Evolutionary conservation across 805 yeast species (phyloP).

Genomic region (Brettanomyces naardenensis): DNA sequence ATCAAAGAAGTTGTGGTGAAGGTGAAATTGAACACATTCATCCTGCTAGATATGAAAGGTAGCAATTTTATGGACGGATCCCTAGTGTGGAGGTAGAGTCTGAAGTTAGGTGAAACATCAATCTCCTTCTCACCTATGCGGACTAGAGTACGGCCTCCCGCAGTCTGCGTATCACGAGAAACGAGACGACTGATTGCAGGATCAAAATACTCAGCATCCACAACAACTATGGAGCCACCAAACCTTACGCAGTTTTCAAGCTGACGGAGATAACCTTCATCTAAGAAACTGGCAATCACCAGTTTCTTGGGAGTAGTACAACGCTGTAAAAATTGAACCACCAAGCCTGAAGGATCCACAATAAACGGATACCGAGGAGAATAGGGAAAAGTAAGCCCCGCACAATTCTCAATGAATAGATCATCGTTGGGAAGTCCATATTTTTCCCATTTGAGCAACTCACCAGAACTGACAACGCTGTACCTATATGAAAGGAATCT

Average conservation of each 20-base stretch:
- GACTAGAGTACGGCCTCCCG: slow-evolving; percentile 66
- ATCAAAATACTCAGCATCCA: slow-evolving; percentile 76
- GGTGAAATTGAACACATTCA: slow-evolving; percentile 61
- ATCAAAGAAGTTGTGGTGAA: slow-evolving; percentile 63
- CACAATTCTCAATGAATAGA: slow-evolving; percentile 54
- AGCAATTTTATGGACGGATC: slow-evolving; percentile 42
- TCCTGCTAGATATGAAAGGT: slow-evolving; percentile 53
- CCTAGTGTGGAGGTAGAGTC: slow-evolving; percentile 50
- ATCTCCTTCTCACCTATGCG: slow-evolving; percentile 54
- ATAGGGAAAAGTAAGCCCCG: slow-evolving; percentile 30
- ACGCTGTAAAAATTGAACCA: slow-evolving; percentile 33
- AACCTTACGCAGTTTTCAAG: slow-evolving; percentile 77
- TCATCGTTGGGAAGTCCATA: slow-evolving; percentile 52
- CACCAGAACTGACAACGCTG: slow-evolving; percentile 32
- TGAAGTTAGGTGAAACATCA: slow-evolving; percentile 61
- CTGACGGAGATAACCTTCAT: slow-evolving; percentile 54
- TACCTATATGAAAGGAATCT: slow-evolving; percentile 20
- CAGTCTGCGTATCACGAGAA: slow-evolving; percentile 46
- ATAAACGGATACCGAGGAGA: slow-evolving; percentile 42
- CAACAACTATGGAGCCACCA: slow-evolving; percentile 67
- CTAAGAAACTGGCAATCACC: slow-evolving; percentile 61
- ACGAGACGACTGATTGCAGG: slow-evolving; percentile 63
- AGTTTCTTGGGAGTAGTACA: slow-evolving; percentile 29
- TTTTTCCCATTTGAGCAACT: slow-evolving; percentile 41
- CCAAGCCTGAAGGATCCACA: slow-evolving; percentile 61